Conservation (phyloP, 768 basidiomycete species). For the Dentipellis fragilis region DNA sequence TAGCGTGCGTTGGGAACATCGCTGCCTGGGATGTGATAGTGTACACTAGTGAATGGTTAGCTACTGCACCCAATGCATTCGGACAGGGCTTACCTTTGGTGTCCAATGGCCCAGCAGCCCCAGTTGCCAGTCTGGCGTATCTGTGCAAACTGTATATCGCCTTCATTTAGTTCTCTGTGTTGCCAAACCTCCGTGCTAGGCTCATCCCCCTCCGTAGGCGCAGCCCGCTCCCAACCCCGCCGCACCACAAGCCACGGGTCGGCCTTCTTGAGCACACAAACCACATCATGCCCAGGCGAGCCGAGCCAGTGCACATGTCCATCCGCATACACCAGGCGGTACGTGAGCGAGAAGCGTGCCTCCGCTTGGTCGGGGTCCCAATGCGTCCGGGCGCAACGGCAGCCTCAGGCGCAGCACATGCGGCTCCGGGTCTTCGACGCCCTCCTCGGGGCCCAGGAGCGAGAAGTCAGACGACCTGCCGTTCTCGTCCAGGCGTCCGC, state of each 20-base stretch:
- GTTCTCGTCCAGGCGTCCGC: neutral
- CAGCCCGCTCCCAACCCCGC: slow-evolving; percentile 16
- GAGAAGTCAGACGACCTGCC: neutral
- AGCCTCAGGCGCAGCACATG: slow-evolving; percentile 8
- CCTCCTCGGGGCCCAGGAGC: neutral
- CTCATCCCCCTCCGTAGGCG: slow-evolving; percentile 7
- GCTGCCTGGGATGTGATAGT: slow-evolving; percentile 8
- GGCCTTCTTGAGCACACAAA: slow-evolving; percentile 22
- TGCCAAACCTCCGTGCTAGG: slow-evolving; percentile 13
- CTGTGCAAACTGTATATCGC: neutral
- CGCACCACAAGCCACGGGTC: slow-evolving; percentile 17
- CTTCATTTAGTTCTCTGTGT: neutral
- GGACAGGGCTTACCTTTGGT: slow-evolving; percentile 8
- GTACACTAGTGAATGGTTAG: slow-evolving; percentile 1
- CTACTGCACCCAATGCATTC: neutral
- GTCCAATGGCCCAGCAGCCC: slow-evolving; percentile 24
- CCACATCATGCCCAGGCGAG: slow-evolving; percentile 32
- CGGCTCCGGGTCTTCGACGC: slow-evolving; percentile 10
- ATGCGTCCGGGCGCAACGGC: neutral
- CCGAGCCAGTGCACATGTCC: slow-evolving; percentile 40
- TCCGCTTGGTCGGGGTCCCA: slow-evolving; percentile 6
- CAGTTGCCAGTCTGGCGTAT: slow-evolving; percentile 16
- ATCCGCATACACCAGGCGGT: slow-evolving; percentile 34
- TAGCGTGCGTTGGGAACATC: slow-evolving; percentile 6
- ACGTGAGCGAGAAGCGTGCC: slow-evolving; percentile 25